Percentiles rank a stretch among this genome's conserved stretches.
Conservation (phyloP, 176 grass and related monocot species). For the Bromus sterilis region DNA sequence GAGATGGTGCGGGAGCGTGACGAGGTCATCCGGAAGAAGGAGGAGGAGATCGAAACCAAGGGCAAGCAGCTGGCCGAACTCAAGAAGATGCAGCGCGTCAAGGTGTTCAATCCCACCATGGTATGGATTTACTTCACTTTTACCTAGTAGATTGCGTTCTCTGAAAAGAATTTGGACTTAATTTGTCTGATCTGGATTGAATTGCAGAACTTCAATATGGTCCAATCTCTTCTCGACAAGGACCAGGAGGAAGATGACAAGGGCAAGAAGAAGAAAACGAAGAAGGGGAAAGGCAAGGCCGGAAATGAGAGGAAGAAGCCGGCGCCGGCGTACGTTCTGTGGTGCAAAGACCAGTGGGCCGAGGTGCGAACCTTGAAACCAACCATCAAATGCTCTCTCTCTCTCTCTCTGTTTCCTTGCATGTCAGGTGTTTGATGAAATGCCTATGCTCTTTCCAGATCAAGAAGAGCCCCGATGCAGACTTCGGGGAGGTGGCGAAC, state of each 20-base stretch:
- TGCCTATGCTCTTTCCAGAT: conserved; percentile 11
- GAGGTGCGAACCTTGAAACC: conserved; percentile 27
- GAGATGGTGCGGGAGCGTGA: conserved; percentile 67
- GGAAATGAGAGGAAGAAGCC: conserved; percentile 55
- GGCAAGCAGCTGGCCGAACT: conserved; percentile 57
- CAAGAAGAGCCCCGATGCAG: conserved; percentile 59
- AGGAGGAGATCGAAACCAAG: conserved; percentile 59
- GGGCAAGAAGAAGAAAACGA: conserved; percentile 70
- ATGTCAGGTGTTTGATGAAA: conserved; percentile 18
- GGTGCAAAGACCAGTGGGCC: conserved; percentile 84
- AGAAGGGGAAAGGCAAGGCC: conserved; percentile 33
- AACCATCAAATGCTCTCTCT: background rate
- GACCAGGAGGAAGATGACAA: conserved; percentile 42
- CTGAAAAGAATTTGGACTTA: fast-evolving
- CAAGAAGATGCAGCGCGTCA: conserved; percentile 73
- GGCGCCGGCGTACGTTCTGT: conserved; percentile 55
- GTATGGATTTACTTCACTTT: conserved; percentile 16
- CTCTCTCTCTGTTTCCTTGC: background rate
- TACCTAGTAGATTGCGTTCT: background rate
- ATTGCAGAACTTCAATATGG: conserved; percentile 51
- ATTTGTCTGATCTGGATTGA: background rate
- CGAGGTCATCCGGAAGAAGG: conserved; percentile 60
- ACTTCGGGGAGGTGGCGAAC: conserved; percentile 75
- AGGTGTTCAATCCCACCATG: conserved; percentile 97
- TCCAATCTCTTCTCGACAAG: conserved; percentile 55